Conservation (phyloP, 202 grass and related monocot species). For the Schoenoplectus triqueter region DNA sequence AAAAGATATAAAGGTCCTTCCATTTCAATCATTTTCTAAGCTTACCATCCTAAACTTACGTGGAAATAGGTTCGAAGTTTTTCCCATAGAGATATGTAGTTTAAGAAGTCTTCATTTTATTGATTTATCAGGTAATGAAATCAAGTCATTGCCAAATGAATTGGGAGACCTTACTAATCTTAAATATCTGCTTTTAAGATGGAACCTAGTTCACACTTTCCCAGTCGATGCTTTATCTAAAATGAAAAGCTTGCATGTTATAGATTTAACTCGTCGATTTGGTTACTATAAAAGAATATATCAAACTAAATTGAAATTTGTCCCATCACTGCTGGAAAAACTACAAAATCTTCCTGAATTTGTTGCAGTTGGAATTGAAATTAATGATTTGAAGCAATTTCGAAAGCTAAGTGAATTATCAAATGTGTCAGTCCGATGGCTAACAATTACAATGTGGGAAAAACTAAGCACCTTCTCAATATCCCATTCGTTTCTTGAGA, state of each 20-base stretch:
- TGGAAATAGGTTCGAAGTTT: background rate
- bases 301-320: slow-evolving; percentile 1
- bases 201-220: background rate
- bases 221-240: background rate
- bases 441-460: slow-evolving; percentile 9
- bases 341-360: background rate
- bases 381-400: slow-evolving; percentile 9
- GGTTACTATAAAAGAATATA: background rate
- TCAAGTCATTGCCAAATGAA: background rate
- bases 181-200: slow-evolving; percentile 5
- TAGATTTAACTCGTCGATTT: slow-evolving; percentile 6
- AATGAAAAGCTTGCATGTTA: background rate
- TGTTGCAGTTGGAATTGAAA: slow-evolving; percentile 12
- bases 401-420: background rate
- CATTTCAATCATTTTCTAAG: background rate
- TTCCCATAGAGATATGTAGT: slow-evolving; percentile 6
- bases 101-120: slow-evolving; percentile 16
- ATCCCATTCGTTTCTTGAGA: background rate
- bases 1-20: background rate
- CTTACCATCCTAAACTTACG: slow-evolving; percentile 7
- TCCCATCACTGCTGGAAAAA: background rate
- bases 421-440: background rate
- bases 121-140: background rate
- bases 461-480: slow-evolving; percentile 1
- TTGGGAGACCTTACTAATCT: slow-evolving; percentile 5